Conservation (phyloP, 2,329 filamentous ascomycete genomes). For the Dothidotthia symphoricarpi region DNA sequence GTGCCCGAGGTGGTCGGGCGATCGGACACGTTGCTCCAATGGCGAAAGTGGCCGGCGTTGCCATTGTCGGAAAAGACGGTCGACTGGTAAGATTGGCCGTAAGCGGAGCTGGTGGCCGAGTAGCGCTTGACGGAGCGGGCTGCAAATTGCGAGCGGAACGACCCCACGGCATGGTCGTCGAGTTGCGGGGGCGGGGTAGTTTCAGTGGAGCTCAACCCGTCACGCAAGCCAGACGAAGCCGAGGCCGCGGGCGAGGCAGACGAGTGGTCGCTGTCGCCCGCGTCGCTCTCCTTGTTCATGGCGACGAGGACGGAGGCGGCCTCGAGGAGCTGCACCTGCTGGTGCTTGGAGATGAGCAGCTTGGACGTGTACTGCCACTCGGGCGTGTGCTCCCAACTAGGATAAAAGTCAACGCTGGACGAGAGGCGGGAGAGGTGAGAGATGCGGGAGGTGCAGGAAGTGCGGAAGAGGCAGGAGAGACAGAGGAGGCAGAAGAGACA, state of each 20-base stretch:
- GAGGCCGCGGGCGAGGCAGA: slow-evolving; percentile 80
- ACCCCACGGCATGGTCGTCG: slow-evolving; percentile 60
- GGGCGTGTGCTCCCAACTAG: slow-evolving; percentile 98
- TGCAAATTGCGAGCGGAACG: slow-evolving; percentile 39
- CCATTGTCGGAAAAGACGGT: slow-evolving; percentile 57
- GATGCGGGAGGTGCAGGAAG: too few species aligned
- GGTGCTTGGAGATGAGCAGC: slow-evolving; percentile 97
- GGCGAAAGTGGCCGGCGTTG: slow-evolving; percentile 62
- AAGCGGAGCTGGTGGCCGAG: slow-evolving; percentile 51
- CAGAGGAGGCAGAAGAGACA: too few species aligned
- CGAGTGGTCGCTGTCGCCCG: slow-evolving; percentile 71
- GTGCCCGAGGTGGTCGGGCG: slow-evolving; percentile 71
- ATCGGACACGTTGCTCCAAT: slow-evolving; percentile 67
- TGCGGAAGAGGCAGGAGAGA: too few species aligned
- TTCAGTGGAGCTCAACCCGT: slow-evolving; percentile 81
- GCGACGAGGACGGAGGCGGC: slow-evolving; percentile 92
- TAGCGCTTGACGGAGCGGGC: slow-evolving; percentile 45
- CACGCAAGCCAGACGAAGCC: slow-evolving; percentile 70
- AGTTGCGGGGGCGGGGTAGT: slow-evolving; percentile 85
- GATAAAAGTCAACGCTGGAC: slow-evolving; percentile 36
- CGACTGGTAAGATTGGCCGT: slow-evolving; percentile 81
- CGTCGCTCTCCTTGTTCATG: slow-evolving; percentile 71
- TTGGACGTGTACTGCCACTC: slow-evolving; percentile 98
- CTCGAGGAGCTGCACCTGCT: slow-evolving; percentile 96
- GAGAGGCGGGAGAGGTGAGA: slow-evolving; percentile 5